These are phyloP conservation scores for Nakazawaea ishiwadae DNA, from an alignment of 805 yeast genomes.

Conservation along the genomic window DNA sequence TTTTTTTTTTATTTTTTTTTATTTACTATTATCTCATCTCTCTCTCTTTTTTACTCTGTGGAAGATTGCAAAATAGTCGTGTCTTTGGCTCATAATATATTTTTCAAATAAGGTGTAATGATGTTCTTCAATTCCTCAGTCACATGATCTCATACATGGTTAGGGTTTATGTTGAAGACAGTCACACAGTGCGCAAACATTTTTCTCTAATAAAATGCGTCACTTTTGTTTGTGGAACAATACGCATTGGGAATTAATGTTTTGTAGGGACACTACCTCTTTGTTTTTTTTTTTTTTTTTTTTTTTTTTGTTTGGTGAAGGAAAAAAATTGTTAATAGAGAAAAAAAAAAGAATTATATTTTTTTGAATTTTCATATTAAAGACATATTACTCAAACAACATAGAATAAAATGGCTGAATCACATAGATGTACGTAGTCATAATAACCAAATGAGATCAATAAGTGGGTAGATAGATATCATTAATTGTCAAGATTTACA, in stretches of 20 bases:
- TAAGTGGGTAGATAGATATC: background rate
- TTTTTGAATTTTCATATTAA: background rate
- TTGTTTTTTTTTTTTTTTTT: background rate
- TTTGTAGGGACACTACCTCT: too few species aligned
- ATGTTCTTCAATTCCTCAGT: too few species aligned
- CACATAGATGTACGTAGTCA: constrained; percentile 90
- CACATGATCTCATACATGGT: too few species aligned
- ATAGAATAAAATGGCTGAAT: constrained; percentile 74
- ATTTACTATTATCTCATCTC: background rate
- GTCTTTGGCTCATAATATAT: too few species aligned
- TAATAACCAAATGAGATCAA: constrained; percentile 5
- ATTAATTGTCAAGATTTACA: too few species aligned
- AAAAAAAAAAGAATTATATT: background rate
- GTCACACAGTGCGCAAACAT: too few species aligned
- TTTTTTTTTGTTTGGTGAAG: background rate
- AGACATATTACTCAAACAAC: background rate
- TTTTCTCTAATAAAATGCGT: too few species aligned
- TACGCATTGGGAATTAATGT: too few species aligned
- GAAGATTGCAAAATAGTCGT: too few species aligned
- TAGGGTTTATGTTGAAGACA: too few species aligned
- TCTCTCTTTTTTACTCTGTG: background rate
- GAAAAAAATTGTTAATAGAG: background rate
- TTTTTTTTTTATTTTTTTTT: background rate
- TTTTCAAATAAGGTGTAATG: too few species aligned
- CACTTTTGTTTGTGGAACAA: too few species aligned